A percentile compares a stretch with the other conserved stretches of the same genome.
These are phyloP conservation scores for Aschersonia sp. DNA, from an alignment of 2,329 filamentous ascomycete genomes.

Conservation along the genomic window DNA sequence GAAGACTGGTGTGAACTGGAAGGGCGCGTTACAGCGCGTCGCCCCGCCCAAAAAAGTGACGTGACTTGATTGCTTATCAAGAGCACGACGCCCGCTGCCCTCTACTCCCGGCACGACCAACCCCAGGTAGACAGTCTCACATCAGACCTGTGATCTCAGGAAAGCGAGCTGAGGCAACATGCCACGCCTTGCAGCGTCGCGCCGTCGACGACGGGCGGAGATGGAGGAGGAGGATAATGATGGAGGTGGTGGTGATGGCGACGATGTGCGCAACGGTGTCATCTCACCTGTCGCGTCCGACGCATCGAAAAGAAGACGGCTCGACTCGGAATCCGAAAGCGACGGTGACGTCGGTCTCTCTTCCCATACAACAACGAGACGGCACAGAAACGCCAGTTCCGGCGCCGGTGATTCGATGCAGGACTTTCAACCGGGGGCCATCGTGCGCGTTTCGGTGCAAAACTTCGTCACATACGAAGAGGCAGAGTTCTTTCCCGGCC, in stretches of 20 bases:
- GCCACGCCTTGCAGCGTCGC: slow-evolving; percentile 6
- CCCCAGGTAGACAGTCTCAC: background rate
- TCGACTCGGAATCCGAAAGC: slow-evolving; percentile 11
- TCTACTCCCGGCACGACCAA: too few species aligned
- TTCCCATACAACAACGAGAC: slow-evolving; percentile 4
- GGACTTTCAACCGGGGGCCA: slow-evolving; percentile 59
- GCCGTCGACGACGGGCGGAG: slow-evolving; percentile 28
- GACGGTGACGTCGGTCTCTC: slow-evolving; percentile 5
- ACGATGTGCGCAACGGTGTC: slow-evolving; percentile 9
- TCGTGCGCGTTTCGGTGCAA: slow-evolving; percentile 69
- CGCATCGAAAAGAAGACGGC: slow-evolving; percentile 21
- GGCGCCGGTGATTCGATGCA: slow-evolving; percentile 10
- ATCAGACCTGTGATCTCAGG: background rate
- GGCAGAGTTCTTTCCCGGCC: slow-evolving; percentile 81
- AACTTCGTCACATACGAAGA: slow-evolving; percentile 94
- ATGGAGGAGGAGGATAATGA: slow-evolving; percentile 18
- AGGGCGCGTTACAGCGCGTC: too few species aligned
- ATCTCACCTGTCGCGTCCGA: slow-evolving; percentile 12
- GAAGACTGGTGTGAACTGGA: too few species aligned
- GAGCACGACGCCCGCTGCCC: too few species aligned
- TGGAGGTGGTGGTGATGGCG: slow-evolving; percentile 18
- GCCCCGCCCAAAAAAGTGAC: too few species aligned
- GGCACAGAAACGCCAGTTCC: slow-evolving; percentile 1
- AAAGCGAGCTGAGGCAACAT: background rate
- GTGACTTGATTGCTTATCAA: too few species aligned